Evolutionary conservation across 208 protist species (phyloP), one percentile per base, ranked within the genome.

Genomic region (Acanthamoeba quina): DNA sequence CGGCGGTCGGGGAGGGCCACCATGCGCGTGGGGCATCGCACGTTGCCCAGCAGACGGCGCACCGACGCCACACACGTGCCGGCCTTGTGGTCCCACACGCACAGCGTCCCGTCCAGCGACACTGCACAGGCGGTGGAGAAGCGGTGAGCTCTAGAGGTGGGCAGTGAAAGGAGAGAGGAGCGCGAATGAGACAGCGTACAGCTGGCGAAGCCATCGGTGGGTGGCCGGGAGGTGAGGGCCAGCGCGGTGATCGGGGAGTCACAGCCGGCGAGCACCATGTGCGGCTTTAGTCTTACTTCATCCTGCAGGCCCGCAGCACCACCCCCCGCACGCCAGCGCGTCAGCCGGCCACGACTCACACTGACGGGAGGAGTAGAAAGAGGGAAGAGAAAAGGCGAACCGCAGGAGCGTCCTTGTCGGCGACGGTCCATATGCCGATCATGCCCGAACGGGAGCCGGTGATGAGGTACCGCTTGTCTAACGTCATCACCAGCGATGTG

Each of bases 201-300:
- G 60, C 85, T 90, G 60, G 37, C 85, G 24, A 90, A 66, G 85
- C 54, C 85, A n/a, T 66, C 54, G 6, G 60, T 72, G 41, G 60
- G 62, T 17, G 54, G 60, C 9, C 62, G 52, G 0, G 85, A 49
- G 60, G 60, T 56, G 0, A 90, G 62, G 24, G 85, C 85, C 4
- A 90, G 58, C 15, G 85, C 85, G 10, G 62, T 74, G 26, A 90
- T 90, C n/a, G 85, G 58, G 11, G 85, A 70, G 52, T 49, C 41
- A 58, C 58, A 90, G 29, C 85, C 85, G 0, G 31, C 62, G 10
- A 90, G 85, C 85, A 90, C 72, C 85, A 90, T 90, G 60, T 74
- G 85, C n/a, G 85, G 85, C 21, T 90, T 66, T 6, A 90, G 21
- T 47, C 85, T 56, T 21, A 21, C 85, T 37, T 90, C 62, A 19